Base-by-base conservation (phyloP, 768 basidiomycete genomes). In the Russula compacta region DNA sequence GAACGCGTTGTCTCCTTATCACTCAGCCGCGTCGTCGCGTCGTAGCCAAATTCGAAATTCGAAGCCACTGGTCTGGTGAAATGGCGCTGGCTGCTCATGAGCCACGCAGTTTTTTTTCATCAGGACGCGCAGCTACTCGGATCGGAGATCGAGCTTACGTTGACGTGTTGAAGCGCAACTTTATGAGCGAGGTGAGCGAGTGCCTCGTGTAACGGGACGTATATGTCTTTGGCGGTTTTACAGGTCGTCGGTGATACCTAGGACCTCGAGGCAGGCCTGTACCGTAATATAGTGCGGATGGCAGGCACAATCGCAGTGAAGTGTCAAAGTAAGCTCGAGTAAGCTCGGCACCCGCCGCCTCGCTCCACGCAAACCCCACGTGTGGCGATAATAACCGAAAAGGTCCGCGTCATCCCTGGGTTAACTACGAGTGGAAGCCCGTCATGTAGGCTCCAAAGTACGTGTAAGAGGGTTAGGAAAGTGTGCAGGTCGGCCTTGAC, bases 331-430 rank as follows among this genome's bases (percentile, higher is more conserved):
- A 29, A 29, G 24, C 24, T 29, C 24, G 33, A 39, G 56, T 36
- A 49, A 29, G 21, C 53, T 24, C 14, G 50, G 36, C 56, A 19
- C 57, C 39, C 17, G 29, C 56, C 24, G 11, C 29, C 33, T 44
- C 29, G 60, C 50, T 21, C 61, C 61, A 63, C 56, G 61, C 57
- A 53, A 58, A 49, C 33, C 44, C 61, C 61, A 63, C 57, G 61
- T 43, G 61, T 63, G 29, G 35, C 54, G 44, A 58, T 43, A 39
- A 53, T 58, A 36, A 40, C 61, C 39, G 46, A 63, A 52, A 58
- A 39, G 52, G 52, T n/a, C 52, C 4, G 61, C 52, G 61, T 50
- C 61, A 58, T 58, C 19, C 46, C 53, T 39, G 14, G 39, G 38
- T 49, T 48, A n/a, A 55, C 36, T 21, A 43, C 24, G 46, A 40